A percentile compares a stretch with the other conserved stretches of the same genome.
phyloP scores from a whole-genome alignment of 352 stramenopile genomes.

The Phytophthora uliginosa region DNA sequence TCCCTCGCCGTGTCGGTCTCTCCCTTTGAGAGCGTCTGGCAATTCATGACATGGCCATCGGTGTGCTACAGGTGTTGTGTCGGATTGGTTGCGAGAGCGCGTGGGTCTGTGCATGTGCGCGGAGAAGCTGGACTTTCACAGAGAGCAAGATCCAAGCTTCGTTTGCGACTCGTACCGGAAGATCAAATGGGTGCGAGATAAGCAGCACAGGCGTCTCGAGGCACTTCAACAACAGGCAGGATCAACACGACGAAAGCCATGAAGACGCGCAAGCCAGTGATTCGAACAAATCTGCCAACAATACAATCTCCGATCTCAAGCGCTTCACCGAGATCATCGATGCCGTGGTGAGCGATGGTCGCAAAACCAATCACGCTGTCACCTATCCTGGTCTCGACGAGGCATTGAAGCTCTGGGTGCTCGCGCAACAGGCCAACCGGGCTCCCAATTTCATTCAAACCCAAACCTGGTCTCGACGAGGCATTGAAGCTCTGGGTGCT shows the following conservation, averaged over 20 bases:
- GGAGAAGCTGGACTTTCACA: conserved; percentile 37
- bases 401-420: no score
- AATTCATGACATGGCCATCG: background rate
- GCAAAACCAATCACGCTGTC: no score
- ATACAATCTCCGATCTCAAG: no score
- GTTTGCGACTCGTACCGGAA: conserved; percentile 61
- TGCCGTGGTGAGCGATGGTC: no score
- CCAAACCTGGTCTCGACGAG: no score
- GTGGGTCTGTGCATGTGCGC: conserved; percentile 62
- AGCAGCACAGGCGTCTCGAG: conserved; percentile 35
- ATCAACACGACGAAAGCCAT: background rate
- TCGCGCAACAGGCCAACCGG: no score
- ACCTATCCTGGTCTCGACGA: no score
- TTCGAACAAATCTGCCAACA: background rate
- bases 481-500: no score
- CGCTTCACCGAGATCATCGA: no score
- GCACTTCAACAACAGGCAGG: conserved; percentile 27
- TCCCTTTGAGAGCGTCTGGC: conserved; percentile 3
- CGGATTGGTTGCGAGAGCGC: conserved; percentile 41
- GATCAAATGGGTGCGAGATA: conserved; percentile 47
- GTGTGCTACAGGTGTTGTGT: conserved; percentile 20
- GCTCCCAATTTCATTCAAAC: no score
- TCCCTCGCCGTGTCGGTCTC: background rate
- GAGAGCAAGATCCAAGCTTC: conserved; percentile 13
- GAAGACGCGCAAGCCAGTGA: background rate